These are phyloP conservation scores for Pestalotiopsis fici DNA, from an alignment of 2,329 filamentous ascomycete species.

Conservation along the genomic window DNA sequence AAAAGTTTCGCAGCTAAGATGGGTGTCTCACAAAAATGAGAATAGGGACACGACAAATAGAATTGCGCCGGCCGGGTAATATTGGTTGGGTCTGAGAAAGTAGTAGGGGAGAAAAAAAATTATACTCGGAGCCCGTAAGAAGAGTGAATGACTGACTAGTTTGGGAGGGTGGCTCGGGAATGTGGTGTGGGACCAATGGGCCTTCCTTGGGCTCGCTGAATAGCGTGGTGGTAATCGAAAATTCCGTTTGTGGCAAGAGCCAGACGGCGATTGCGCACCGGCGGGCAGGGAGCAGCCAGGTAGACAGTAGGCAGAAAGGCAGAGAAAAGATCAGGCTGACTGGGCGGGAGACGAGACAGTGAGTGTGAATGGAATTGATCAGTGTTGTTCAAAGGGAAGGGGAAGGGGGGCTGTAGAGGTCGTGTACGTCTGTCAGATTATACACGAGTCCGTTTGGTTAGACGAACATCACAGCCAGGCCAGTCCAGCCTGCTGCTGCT, in stretches of 20 bases:
- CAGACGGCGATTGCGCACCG: not conserved
- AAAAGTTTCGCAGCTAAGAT: not conserved
- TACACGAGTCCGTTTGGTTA: not conserved
- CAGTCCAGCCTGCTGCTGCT: not conserved
- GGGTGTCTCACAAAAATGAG: not conserved
- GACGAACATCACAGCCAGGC: not conserved
- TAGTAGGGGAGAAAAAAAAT: not conserved
- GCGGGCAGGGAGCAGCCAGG: not conserved
- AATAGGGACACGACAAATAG: not conserved
- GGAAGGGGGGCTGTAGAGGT: not conserved
- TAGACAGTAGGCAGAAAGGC: not conserved
- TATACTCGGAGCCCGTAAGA: not conserved
- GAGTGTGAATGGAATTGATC: not conserved
- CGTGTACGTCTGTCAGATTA: not conserved
- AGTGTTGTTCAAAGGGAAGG: not conserved
- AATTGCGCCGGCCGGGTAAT: not conserved
- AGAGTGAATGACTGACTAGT: not conserved
- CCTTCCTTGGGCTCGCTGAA: not conserved
- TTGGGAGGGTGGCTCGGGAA: not conserved
- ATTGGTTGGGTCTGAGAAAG: not conserved
- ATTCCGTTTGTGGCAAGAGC: not conserved
- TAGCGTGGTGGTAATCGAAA: not conserved
- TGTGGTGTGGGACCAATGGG: not conserved
- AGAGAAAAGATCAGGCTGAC: not conserved
- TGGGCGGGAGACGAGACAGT: not conserved